Evolutionary conservation across 2,329 filamentous ascomycete species (phyloP), one percentile per base, ranked within the genome.

Genomic region (Trichophyton rubrum): DNA sequence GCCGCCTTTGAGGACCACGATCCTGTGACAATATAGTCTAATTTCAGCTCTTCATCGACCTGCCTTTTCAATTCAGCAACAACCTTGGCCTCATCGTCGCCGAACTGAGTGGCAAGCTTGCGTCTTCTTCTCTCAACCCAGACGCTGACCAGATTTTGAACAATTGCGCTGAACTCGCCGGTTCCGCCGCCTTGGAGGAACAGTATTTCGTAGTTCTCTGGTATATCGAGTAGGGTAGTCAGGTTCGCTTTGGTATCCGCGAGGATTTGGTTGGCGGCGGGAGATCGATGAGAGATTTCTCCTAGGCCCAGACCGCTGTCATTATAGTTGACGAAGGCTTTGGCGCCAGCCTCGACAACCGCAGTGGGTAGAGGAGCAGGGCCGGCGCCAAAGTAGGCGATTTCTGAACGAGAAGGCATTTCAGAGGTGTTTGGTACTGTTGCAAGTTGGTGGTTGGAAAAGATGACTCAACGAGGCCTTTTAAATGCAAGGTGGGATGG

Each of bases 11-110:
- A 79, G 17, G 89, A 95, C 89, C 90, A 97, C 59, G 86, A 85
- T 59, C 92, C 92, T 2, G 92, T 96, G 59, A 96, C 84, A 53
- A 96, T 75, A 74, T 96, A 97, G 75, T 97, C 92, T 49, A 95
- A 72, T 76, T 86, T 88, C 66, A 96, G 77, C 62, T 92, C 82
- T 60, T 82, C 77, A 58, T 86, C 80, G 4, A 91, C 81, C 59
- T 84, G 80, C 67, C 83, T 82, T 63, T 81, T 79, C 63, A 88
- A 77, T 63, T 85, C 79, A 66, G 81, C 77, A 62, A 83, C 77
- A 9, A 87, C 72, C 49, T 84, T 73, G 9, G 78, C 78, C 58
- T 82, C 79, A 64, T 86, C 76, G 40, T 79, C 74, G 11, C 77
- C 73, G 9, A 59, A 47, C 45, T 35, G 57, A 38, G 80, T 74